Evolutionary conservation across 2,329 filamentous ascomycete species (phyloP).

Genomic region (Aspergillus japonicus): DNA sequence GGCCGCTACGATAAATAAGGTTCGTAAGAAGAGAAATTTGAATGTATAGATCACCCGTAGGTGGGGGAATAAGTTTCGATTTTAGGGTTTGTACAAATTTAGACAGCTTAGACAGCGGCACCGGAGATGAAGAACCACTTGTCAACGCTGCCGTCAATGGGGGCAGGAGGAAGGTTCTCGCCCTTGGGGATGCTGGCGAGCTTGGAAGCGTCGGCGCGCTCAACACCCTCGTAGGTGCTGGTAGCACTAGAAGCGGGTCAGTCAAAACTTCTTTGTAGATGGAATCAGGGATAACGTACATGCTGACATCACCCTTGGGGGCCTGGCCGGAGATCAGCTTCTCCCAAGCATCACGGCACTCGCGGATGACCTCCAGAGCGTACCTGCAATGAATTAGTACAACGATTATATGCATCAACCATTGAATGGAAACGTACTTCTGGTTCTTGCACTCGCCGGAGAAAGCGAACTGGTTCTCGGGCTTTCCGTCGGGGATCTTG

Average conservation of each 20-base stretch:
- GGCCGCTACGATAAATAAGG: neutral
- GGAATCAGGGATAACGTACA: constrained; percentile 58
- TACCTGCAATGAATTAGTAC: constrained; percentile 56
- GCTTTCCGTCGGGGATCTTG: constrained; percentile 99
- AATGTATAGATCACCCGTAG: constrained; percentile 9
- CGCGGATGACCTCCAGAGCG: constrained; percentile 89
- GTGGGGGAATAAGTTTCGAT: constrained; percentile 30
- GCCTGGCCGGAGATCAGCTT: constrained; percentile 91
- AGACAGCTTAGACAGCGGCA: constrained; percentile 81
- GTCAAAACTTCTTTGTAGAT: neutral
- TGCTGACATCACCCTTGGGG: constrained; percentile 70
- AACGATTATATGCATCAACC: constrained; percentile 15
- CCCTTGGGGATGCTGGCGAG: constrained; percentile 74
- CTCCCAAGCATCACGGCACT: constrained; percentile 97
- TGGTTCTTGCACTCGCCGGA: constrained; percentile 99
- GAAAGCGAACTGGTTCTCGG: constrained; percentile 99
- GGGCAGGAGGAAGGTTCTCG: constrained; percentile 78
- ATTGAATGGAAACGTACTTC: constrained; percentile 57
- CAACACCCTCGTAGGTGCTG: constrained; percentile 66
- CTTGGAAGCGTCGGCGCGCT: constrained; percentile 67
- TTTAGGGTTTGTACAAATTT: constrained; percentile 39
- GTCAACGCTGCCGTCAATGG: constrained; percentile 95
- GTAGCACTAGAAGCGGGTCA: constrained; percentile 63
- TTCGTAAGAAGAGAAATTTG: neutral
- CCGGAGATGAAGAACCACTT: constrained; percentile 99